Percentiles rank a stretch among this genome's conserved stretches.
phyloP scores from a whole-genome alignment of 2,329 filamentous ascomycete genomes.

The Aphanoascus verrucosus region DNA sequence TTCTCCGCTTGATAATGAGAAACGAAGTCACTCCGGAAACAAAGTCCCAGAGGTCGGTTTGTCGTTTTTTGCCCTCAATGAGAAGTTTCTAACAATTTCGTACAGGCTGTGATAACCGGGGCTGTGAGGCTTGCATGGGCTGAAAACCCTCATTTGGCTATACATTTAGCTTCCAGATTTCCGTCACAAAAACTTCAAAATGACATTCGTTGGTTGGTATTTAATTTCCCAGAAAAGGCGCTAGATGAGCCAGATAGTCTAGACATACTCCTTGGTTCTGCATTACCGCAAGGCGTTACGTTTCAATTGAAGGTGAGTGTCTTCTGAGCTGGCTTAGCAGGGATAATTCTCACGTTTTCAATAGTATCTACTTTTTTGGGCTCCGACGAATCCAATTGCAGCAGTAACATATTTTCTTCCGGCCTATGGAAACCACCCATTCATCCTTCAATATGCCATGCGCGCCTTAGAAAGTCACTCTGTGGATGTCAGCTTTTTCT shows the following conservation, averaged over 20 bases:
- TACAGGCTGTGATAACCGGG: constrained; percentile 40
- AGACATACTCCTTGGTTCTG: constrained; percentile 65
- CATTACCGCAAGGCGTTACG: constrained; percentile 66
- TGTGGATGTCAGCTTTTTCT: constrained; percentile 97
- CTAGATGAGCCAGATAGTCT: constrained; percentile 72
- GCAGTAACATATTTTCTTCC: constrained; percentile 90
- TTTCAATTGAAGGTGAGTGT: constrained; percentile 70
- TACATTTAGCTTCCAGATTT: constrained; percentile 73
- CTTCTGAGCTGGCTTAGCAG: background rate
- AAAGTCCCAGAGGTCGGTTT: constrained; percentile 12
- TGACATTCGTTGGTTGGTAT: constrained; percentile 67
- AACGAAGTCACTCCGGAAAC: constrained; percentile 39
- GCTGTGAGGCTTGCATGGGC: constrained; percentile 76
- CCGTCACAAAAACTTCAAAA: constrained; percentile 59
- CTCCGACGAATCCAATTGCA: constrained; percentile 81
- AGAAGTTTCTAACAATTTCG: background rate
- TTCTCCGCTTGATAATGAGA: constrained; percentile 60
- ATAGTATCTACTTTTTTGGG: constrained; percentile 85
- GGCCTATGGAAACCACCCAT: constrained; percentile 80
- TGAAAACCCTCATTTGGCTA: constrained; percentile 74
- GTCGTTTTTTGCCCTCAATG: background rate
- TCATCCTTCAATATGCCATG: constrained; percentile 94
- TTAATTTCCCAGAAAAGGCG: constrained; percentile 75
- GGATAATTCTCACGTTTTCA: constrained; percentile 19
- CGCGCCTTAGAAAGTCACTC: constrained; percentile 85